A percentile compares a stretch with the other conserved stretches of the same genome.
Conservation (phyloP, 805 yeast species). For the Wickerhamiella kazuoi region DNA sequence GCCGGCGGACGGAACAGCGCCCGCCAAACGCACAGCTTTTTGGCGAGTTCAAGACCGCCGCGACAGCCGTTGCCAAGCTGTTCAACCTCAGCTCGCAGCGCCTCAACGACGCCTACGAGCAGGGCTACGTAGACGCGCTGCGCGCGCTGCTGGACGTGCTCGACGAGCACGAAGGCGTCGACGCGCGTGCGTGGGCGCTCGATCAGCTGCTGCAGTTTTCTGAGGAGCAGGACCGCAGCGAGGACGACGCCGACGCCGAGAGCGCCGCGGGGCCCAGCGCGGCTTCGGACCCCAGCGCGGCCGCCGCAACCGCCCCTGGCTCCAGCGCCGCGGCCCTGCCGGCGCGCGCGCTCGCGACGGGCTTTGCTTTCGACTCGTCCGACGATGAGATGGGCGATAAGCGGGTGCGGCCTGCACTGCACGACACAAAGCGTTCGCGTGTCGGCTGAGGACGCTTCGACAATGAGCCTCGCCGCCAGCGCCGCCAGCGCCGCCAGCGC, state of each 20-base stretch:
- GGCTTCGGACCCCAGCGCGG: no score
- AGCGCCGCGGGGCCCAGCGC: no score
- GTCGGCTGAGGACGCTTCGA: no score
- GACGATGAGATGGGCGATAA: slow-evolving; percentile 4
- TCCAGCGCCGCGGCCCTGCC: not conserved
- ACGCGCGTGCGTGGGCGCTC: slow-evolving; percentile 4
- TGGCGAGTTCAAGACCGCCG: slow-evolving; percentile 5
- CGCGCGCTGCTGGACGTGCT: slow-evolving; percentile 4
- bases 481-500: no score
- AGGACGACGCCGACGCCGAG: not conserved
- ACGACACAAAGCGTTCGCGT: slow-evolving; percentile 3
- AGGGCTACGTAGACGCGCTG: slow-evolving; percentile 4
- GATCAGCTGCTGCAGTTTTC: slow-evolving; percentile 2
- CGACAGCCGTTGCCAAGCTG: slow-evolving; percentile 5
- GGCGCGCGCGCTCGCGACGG: not conserved
- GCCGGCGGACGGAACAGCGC: no score
- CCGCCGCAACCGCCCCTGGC: not conserved
- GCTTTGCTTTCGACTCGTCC: not conserved
- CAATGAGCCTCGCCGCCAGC: no score
- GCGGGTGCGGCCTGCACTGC: slow-evolving; percentile 2
- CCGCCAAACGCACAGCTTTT: slow-evolving; percentile 1
- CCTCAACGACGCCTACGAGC: slow-evolving; percentile 2
- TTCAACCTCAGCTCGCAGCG: slow-evolving; percentile 2
- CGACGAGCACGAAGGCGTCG: slow-evolving; percentile 1
- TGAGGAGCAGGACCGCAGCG: not conserved